Base-by-base conservation (phyloP, 164 flowering plant genomes). In the Hamamelis virginiana region DNA sequence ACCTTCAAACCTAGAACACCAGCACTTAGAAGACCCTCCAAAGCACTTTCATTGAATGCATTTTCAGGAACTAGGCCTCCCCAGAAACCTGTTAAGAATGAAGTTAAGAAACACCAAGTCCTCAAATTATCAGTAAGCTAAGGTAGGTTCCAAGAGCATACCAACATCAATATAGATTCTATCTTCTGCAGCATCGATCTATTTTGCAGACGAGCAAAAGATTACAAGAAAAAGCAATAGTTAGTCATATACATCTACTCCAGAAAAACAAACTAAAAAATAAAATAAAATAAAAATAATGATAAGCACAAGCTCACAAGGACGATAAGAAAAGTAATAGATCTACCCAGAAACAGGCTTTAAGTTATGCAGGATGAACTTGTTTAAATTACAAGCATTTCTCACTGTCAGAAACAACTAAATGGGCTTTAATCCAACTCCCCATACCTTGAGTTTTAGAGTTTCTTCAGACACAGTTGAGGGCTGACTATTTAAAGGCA, bases 1-100 rank as follows among this genome's bases (percentile, higher is more conserved):
- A 96, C 99, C 97, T 96, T 96, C 59, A 96, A 77, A 72, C 99
- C 99, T 65, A 96, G 95, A 80, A 69, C 99, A 65, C 99, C 99
- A 27, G 97, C 92, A 52, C 74, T 72, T 41, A 96, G 77, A 72
- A 96, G 94, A 77, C 80, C 79, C 68, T 91, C 90, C 60, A 96
- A 74, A 66, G 86, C 76, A 76, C 81, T 90, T 77, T 74, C 62
- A 75, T 96, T 90, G 67, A 84, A 82, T 64, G 99, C 98, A 86
- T 96, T 96, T 41, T 91, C 98, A 59, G 99, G 99, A 68, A 91
- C 97, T 50, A 96, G 83, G 62, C 99, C 99, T 73, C 99, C 99
- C 99, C 98, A 96, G 61, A 96, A 96, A 75, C 99, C 99, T 96
- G 85, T 59, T 59, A 18, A 38, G 9, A 55, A 10, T 27, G 33